These are phyloP conservation scores for Leptographium procerum DNA, from an alignment of 2,329 filamentous ascomycete species.

Conservation along the genomic window DNA sequence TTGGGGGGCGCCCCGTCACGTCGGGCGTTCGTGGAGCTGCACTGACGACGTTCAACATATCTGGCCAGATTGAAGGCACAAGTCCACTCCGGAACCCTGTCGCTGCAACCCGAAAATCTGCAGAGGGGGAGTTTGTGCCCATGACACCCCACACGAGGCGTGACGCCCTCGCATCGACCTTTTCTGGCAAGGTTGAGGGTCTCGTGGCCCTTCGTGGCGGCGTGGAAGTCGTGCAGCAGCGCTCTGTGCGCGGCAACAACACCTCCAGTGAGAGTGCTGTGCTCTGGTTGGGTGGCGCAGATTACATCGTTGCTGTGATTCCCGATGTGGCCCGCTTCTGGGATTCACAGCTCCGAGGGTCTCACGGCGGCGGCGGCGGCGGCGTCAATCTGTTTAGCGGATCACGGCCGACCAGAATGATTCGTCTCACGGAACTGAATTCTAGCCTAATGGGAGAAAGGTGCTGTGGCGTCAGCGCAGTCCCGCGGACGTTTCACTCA, in stretches of 20 bases:
- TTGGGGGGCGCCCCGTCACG: slow-evolving; percentile 31
- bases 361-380: slow-evolving; percentile 36
- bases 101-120: slow-evolving; percentile 23
- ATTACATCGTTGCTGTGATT: slow-evolving; percentile 44
- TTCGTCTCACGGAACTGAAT: slow-evolving; percentile 40
- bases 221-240: slow-evolving; percentile 36
- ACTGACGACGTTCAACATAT: slow-evolving; percentile 44
- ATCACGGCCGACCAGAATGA: slow-evolving; percentile 42
- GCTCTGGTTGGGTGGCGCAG: slow-evolving; percentile 44
- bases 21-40: slow-evolving; percentile 45
- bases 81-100: slow-evolving; percentile 37
- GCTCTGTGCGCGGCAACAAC: slow-evolving; percentile 26
- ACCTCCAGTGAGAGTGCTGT: slow-evolving; percentile 42
- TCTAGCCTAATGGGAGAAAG: slow-evolving; percentile 46
- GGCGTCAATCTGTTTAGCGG: slow-evolving; percentile 45
- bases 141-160: slow-evolving; percentile 53
- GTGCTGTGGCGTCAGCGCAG: slow-evolving; percentile 38
- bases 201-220: slow-evolving; percentile 41
- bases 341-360: slow-evolving; percentile 45
- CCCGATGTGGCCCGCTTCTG: slow-evolving; percentile 45
- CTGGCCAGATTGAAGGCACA: slow-evolving; percentile 50
- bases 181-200: slow-evolving; percentile 35
- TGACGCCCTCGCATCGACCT: slow-evolving; percentile 35
- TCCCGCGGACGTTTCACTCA: slow-evolving; percentile 22
- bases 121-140: slow-evolving; percentile 42